Percentiles rank a stretch among this genome's conserved stretches.
Conservation (phyloP, 805 yeast genomes). For the Blastobotrys muscicola region DNA sequence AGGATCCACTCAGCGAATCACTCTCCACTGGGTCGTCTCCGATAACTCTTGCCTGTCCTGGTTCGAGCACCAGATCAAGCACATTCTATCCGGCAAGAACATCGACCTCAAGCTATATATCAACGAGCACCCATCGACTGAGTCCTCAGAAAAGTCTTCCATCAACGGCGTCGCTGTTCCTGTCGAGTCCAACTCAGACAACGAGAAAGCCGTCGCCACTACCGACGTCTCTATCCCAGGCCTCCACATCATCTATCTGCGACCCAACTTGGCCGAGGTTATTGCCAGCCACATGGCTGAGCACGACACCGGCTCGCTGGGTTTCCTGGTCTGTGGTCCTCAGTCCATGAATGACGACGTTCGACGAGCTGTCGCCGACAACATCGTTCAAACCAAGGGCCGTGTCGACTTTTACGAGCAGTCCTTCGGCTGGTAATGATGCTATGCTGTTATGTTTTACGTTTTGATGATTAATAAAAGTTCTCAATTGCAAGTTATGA, state of each 20-base stretch:
- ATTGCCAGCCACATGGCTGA: neutral
- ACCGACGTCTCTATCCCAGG: neutral
- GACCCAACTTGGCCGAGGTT: neutral
- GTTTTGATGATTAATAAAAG: too few relatives aligned
- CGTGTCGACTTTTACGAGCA: slow-evolving; percentile 65
- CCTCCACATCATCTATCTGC: neutral
- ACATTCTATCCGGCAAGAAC: slow-evolving; percentile 16
- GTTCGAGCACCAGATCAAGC: slow-evolving; percentile 23
- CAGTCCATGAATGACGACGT: slow-evolving; percentile 47
- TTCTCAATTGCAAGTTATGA: neutral
- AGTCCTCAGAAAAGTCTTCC: neutral
- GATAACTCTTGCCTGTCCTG: slow-evolving; percentile 21
- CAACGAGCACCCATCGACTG: slow-evolving; percentile 15
- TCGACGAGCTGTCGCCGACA: slow-evolving; percentile 38
- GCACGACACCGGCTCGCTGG: slow-evolving; percentile 32
- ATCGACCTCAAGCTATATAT: slow-evolving; percentile 27
- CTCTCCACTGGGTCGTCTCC: slow-evolving; percentile 26
- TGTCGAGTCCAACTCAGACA: neutral
- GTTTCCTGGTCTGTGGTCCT: slow-evolving; percentile 57
- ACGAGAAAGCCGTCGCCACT: neutral
- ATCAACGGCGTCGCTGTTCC: neutral
- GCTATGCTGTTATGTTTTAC: too few relatives aligned
- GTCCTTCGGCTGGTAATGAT: slow-evolving; percentile 51
- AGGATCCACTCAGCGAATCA: slow-evolving; percentile 11
- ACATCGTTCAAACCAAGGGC: slow-evolving; percentile 32